A percentile compares a stretch with the other conserved stretches of the same genome.
Conservation (phyloP, 768 basidiomycete species). For the Psilocybe subaeruginosa region DNA sequence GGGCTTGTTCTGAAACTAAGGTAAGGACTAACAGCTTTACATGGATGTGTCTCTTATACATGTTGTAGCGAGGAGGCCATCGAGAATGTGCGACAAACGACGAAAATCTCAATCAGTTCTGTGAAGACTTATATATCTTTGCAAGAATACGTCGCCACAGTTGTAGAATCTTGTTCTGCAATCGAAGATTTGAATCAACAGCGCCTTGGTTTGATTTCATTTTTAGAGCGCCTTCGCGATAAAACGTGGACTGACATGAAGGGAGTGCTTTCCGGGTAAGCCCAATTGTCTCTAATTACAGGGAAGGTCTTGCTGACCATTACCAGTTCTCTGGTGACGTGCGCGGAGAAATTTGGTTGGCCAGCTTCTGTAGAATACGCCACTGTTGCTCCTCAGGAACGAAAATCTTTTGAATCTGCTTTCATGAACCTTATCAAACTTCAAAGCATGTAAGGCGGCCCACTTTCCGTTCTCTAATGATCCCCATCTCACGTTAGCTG, state of each 20-base stretch:
- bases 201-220: slow-evolving; percentile 59
- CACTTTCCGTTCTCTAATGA: neutral
- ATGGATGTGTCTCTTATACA: slow-evolving; percentile 2
- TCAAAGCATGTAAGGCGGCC: slow-evolving; percentile 71
- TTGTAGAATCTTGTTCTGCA: slow-evolving; percentile 44
- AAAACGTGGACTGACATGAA: slow-evolving; percentile 83
- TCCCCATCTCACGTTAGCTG: neutral
- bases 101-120: slow-evolving; percentile 43
- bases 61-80: slow-evolving; percentile 58
- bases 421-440: slow-evolving; percentile 79
- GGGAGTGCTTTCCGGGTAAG: slow-evolving; percentile 62
- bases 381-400: slow-evolving; percentile 47
- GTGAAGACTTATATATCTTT: slow-evolving; percentile 64
- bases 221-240: slow-evolving; percentile 64
- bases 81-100: slow-evolving; percentile 47
- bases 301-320: slow-evolving; percentile 10
- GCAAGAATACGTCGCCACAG: slow-evolving; percentile 59
- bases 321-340: slow-evolving; percentile 59
- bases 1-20: slow-evolving; percentile 73
- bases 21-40: slow-evolving; percentile 40
- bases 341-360: slow-evolving; percentile 84
- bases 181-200: slow-evolving; percentile 51
- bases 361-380: slow-evolving; percentile 74
- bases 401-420: slow-evolving; percentile 70
- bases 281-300: slow-evolving; percentile 10